These are phyloP conservation scores for Candida easanensis DNA, from an alignment of 805 yeast species.

Conservation along the genomic window DNA sequence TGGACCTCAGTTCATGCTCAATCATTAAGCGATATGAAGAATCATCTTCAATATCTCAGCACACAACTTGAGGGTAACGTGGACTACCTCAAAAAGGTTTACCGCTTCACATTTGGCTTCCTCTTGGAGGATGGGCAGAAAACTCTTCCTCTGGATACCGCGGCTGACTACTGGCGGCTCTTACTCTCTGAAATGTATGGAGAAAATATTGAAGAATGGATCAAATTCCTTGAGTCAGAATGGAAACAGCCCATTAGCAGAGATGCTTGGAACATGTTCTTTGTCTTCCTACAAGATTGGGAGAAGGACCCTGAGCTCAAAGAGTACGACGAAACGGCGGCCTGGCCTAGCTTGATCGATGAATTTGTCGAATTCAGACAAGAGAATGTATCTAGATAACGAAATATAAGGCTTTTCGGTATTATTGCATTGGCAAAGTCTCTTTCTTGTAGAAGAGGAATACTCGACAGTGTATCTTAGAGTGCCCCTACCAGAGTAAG, in stretches of 20 bases:
- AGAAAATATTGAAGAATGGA: slow-evolving; percentile 52
- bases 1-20: slow-evolving; percentile 44
- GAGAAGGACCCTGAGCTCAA: slow-evolving; percentile 51
- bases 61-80: slow-evolving; percentile 33
- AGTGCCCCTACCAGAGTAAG: background rate
- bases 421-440: too few species aligned
- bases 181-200: slow-evolving; percentile 41
- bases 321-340: slow-evolving; percentile 71
- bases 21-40: slow-evolving; percentile 47
- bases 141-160: slow-evolving; percentile 52
- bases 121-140: slow-evolving; percentile 60
- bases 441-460: too few species aligned
- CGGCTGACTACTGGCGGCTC: slow-evolving; percentile 75
- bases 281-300: slow-evolving; percentile 55
- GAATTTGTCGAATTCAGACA: slow-evolving; percentile 63
- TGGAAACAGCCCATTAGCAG: slow-evolving; percentile 51
- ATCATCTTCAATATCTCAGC: slow-evolving; percentile 33
- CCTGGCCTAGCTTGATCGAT: slow-evolving; percentile 93
- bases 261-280: slow-evolving; percentile 87
- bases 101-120: slow-evolving; percentile 69
- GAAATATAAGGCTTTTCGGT: background rate
- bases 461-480: too few species aligned
- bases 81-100: slow-evolving; percentile 52
- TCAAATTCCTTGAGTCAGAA: slow-evolving; percentile 43
- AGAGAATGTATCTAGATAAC: background rate